Percentiles rank a stretch among this genome's conserved stretches.
Evolutionary conservation across 768 basidiomycete genomes (phyloP).

Genomic region (Mycena vitilis): DNA sequence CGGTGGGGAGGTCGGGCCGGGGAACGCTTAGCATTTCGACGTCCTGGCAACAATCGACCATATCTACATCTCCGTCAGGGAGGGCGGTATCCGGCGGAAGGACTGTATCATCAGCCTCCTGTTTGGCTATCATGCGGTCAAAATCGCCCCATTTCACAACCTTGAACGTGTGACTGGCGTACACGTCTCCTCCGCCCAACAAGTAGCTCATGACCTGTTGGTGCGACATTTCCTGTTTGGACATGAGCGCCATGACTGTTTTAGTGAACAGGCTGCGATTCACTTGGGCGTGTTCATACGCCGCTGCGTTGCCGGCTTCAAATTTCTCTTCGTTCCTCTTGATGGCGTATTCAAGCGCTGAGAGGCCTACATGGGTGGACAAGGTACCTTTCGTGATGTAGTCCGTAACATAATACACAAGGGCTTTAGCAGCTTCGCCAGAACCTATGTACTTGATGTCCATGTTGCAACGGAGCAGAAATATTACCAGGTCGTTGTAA

Average conservation of each 20-base stretch:
- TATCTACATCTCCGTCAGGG: no score
- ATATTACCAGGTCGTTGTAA: conserved; percentile 30
- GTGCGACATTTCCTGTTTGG: conserved; percentile 20
- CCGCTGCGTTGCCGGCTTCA: no score
- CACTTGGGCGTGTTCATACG: neutral
- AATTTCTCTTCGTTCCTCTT: conserved; percentile 5
- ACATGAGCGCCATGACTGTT: conserved; percentile 19
- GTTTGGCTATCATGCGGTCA: neutral
- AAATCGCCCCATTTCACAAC: neutral
- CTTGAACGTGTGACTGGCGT: conserved; percentile 10
- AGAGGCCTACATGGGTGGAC: conserved; percentile 33
- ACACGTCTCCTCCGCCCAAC: conserved; percentile 8
- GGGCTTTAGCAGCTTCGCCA: conserved; percentile 42
- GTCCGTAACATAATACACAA: conserved; percentile 49
- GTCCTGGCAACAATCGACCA: no score
- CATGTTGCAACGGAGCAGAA: conserved; percentile 41
- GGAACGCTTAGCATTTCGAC: no score
- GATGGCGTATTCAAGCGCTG: conserved; percentile 32
- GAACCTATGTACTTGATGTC: conserved; percentile 48
- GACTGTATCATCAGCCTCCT: neutral
- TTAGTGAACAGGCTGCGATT: conserved; percentile 17
- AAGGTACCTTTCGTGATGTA: conserved; percentile 48
- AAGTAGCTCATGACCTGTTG: conserved; percentile 27
- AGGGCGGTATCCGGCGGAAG: no score
- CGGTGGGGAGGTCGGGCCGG: no score